phyloP scores from a whole-genome alignment of 164 flowering plant genomes.

The Akebia trifoliata region DNA sequence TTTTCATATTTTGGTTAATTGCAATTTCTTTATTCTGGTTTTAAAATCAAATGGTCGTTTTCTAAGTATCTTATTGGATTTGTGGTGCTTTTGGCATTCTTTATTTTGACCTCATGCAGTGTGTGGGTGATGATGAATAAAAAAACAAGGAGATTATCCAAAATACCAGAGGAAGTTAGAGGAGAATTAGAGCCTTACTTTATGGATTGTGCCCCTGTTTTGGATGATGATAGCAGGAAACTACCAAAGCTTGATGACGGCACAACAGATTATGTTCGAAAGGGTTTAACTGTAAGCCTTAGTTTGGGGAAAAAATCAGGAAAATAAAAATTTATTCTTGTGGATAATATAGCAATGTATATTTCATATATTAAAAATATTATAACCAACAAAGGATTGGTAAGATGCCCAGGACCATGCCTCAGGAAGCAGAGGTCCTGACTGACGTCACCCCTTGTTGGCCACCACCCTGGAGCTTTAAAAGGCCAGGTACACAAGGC shows the following conservation, averaged over 20 bases:
- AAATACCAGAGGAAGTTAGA: constrained; percentile 76
- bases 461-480: no score
- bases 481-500: no score
- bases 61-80: constrained; percentile 5
- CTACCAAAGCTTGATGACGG: constrained; percentile 53
- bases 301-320: no score
- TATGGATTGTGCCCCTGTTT: constrained; percentile 43
- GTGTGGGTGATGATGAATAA: constrained; percentile 92
- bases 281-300: constrained; percentile 65
- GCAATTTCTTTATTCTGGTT: background rate
- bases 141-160: constrained; percentile 64
- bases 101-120: constrained; percentile 33
- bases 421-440: no score
- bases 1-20: background rate
- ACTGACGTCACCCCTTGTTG: no score
- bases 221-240: constrained; percentile 68
- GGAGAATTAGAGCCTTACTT: constrained; percentile 68
- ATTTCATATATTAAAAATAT: no score
- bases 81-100: background rate
- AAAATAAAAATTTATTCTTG: no score
- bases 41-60: background rate
- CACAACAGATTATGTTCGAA: constrained; percentile 54
- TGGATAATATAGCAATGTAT: no score
- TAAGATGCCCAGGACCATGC: no score
- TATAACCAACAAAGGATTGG: no score